These are phyloP conservation scores for Wickerhamomyces strasburgensis DNA, from an alignment of 805 yeast genomes.

Conservation along the genomic window DNA sequence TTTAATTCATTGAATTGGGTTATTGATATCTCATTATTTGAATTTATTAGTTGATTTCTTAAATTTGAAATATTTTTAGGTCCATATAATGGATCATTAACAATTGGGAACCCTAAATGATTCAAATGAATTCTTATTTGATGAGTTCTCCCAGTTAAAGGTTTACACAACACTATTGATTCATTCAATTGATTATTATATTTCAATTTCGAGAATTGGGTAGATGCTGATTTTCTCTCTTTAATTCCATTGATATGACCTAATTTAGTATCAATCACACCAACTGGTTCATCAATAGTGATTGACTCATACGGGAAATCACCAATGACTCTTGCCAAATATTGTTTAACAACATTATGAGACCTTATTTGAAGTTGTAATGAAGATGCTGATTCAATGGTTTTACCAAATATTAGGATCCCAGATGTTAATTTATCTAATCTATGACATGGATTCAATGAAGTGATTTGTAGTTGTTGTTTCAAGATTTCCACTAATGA, in stretches of 20 bases:
- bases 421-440: constrained; percentile 92
- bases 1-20: constrained; percentile 13
- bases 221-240: constrained; percentile 61
- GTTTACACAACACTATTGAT: constrained; percentile 70
- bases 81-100: constrained; percentile 76
- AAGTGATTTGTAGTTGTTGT: constrained; percentile 45
- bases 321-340: constrained; percentile 84
- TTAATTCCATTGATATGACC: constrained; percentile 42
- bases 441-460: constrained; percentile 61
- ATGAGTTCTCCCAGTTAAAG: constrained; percentile 91
- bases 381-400: constrained; percentile 30
- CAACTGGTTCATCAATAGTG: constrained; percentile 62
- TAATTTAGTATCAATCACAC: constrained; percentile 68
- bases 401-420: constrained; percentile 56
- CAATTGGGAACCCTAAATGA: constrained; percentile 79
- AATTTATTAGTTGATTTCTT: constrained; percentile 9
- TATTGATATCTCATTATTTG: constrained; percentile 5
- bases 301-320: constrained; percentile 61
- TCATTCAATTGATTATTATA: constrained; percentile 24
- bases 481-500: constrained; percentile 77
- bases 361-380: constrained; percentile 59
- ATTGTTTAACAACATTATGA: constrained; percentile 71
- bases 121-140: constrained; percentile 93
- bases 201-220: constrained; percentile 43
- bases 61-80: constrained; percentile 9